phyloP scores from a whole-genome alignment of 2,329 filamentous ascomycete genomes.

The Chaetomiaceae sp. region DNA sequence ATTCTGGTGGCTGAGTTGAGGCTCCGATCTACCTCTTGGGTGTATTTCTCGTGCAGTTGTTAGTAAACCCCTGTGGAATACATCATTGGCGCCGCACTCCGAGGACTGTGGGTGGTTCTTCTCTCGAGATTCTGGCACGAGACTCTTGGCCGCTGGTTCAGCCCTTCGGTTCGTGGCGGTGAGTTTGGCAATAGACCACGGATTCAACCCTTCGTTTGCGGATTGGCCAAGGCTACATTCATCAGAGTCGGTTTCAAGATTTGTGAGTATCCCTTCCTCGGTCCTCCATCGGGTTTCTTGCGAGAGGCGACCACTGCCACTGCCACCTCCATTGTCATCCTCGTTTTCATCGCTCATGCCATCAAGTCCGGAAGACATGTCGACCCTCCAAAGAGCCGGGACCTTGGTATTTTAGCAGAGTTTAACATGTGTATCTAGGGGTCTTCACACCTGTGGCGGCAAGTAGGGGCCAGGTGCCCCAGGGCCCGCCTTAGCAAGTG shows the following conservation, averaged over 20 bases:
- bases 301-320: neutral
- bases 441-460: conserved; percentile 4
- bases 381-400: conserved; percentile 15
- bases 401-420: conserved; percentile 5
- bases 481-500: too few relatives aligned
- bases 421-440: neutral
- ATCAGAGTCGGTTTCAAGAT: neutral
- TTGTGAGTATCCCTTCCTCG: neutral
- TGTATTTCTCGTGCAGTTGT: too few relatives aligned
- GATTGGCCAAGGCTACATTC: neutral
- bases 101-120: neutral
- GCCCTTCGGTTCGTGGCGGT: neutral
- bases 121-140: neutral
- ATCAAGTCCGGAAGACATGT: conserved; percentile 23
- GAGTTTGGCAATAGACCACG: conserved; percentile 39
- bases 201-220: conserved; percentile 31
- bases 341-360: conserved; percentile 12
- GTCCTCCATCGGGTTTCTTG: neutral
- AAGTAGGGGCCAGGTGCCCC: neutral
- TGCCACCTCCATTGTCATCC: neutral
- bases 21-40: neutral
- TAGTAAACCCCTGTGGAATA: neutral
- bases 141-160: conserved; percentile 23
- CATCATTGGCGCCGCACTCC: neutral
- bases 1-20: neutral